phyloP scores from a whole-genome alignment of 208 protist species.

The Trypanosoma congolense region DNA sequence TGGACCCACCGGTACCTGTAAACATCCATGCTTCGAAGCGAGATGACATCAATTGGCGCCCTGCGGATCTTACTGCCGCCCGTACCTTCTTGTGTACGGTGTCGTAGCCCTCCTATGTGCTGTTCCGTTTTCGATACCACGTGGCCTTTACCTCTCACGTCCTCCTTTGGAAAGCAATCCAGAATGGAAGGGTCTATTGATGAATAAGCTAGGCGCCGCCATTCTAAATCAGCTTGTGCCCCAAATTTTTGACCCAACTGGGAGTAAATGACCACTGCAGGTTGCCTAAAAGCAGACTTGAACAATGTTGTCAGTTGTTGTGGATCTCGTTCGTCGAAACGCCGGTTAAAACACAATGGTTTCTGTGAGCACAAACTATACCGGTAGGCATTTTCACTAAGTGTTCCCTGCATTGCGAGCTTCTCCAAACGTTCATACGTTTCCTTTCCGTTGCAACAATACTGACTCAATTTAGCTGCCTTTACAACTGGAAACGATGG shows the following conservation, averaged over 20 bases:
- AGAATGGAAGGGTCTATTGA: conserved; percentile 57
- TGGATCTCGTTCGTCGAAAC: conserved; percentile 38
- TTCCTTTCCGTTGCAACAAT: too few relatives aligned
- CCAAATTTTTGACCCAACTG: conserved; percentile 83
- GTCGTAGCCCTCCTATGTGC: conserved; percentile 17
- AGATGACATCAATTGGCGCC: conserved; percentile 75
- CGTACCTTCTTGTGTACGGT: conserved; percentile 5
- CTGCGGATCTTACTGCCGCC: not conserved
- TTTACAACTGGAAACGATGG: conserved; percentile 45
- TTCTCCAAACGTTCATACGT: too few relatives aligned
- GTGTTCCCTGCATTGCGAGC: too few relatives aligned
- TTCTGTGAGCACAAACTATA: not conserved
- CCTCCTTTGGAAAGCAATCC: conserved; percentile 30
- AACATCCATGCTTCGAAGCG: conserved; percentile 72
- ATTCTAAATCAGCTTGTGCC: conserved; percentile 59
- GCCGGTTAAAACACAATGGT: not conserved
- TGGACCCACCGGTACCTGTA: conserved; percentile 84
- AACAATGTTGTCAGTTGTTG: conserved; percentile 50
- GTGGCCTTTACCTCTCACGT: conserved; percentile 22
- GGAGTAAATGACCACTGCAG: conserved; percentile 76
- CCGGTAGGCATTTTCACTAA: too few relatives aligned
- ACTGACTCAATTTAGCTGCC: conserved; percentile 52
- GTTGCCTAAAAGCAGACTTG: conserved; percentile 51
- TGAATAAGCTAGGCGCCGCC: conserved; percentile 68
- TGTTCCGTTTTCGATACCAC: conserved; percentile 13